A percentile compares a stretch with the other conserved stretches of the same genome.
These are phyloP conservation scores for Lumnitzera littorea DNA, from an alignment of 345 rosid species.

Conservation along the genomic window DNA sequence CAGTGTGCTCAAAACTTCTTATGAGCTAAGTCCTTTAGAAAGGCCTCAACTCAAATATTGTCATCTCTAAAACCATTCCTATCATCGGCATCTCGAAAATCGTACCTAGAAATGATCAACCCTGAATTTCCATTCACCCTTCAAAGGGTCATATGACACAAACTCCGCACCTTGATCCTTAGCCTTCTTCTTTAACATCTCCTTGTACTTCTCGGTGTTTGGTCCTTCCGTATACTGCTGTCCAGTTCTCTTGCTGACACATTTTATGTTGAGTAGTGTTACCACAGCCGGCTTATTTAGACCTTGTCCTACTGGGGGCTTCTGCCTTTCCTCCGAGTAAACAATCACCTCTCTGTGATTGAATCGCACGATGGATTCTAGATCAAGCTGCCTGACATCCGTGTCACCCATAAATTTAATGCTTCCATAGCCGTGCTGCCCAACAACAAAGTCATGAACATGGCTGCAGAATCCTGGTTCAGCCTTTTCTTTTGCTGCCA, in stretches of 20 bases:
- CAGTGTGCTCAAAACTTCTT: no score
- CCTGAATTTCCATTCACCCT: conserved; percentile 78
- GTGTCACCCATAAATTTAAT: conserved; percentile 32
- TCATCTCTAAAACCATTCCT: no score
- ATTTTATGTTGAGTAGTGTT: conserved; percentile 77
- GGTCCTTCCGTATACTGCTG: conserved; percentile 53
- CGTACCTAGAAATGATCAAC: conserved; percentile 59
- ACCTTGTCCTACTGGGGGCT: conserved; percentile 80
- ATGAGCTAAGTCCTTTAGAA: no score
- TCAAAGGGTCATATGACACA: conserved; percentile 55
- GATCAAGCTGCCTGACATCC: conserved; percentile 31
- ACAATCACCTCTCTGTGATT: conserved; percentile 34
- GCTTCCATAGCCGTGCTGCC: conserved; percentile 37
- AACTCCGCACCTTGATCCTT: conserved; percentile 81
- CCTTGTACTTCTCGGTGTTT: conserved; percentile 54
- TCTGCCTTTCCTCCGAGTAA: conserved; percentile 32
- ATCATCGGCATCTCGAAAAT: conserved; percentile 36
- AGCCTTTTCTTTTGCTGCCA: conserved; percentile 37
- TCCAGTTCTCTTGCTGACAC: conserved; percentile 60
- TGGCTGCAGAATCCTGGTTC: conserved; percentile 28
- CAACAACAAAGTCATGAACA: conserved; percentile 30
- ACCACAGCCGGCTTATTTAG: conserved; percentile 80
- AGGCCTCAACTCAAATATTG: no score
- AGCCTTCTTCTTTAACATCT: conserved; percentile 68
- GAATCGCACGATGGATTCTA: conserved; percentile 29